Base-by-base conservation (phyloP, 768 basidiomycete genomes). In the Amanita polypyramis region DNA sequence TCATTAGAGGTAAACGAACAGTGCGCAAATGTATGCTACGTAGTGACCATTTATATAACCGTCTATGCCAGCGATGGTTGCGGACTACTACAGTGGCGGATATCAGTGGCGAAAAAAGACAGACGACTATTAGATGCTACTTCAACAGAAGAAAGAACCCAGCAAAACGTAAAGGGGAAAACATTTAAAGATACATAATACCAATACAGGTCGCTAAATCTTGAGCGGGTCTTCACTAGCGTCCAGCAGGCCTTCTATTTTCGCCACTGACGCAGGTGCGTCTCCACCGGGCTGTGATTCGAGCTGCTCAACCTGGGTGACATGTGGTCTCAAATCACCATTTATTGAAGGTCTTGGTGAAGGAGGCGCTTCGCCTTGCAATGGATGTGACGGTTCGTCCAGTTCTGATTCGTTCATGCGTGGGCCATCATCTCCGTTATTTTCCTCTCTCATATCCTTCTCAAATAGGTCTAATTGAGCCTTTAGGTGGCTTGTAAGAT, bases 401-500 rank as follows among this genome's bases (percentile, higher is more conserved):
- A 56, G 45, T n/a, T 57, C 51, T 49, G 55, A 45, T 15, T 65
- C 57, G 43, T 61, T 52, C 55, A 65, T 65, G 14, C 54, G 48
- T 15, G 61, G 29, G 50, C 68, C 70, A 30, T 63, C 70, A 47
- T 72, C 67, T 27, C 61, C 62, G 40, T 71, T 66, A 19, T 57
- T 42, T 15, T 60, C 62, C 50, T 60, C 59, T 41, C 56, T 55
- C 51, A 71, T 66, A 48, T 74, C 72, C 55, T 68, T 68, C 59
- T 81, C 81, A 54, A 79, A 76, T 45, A 82, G 80, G 12, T 79
- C 77, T 53, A 87, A 58, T 55, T 76, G 77, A 19, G 74, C 76
- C 60, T 73, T 80, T 51, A 85, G 65, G 43, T 70, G 72, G 55
- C 70, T 71, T 45, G 77, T 73, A 30, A 75, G 72, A 61, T 82